A percentile compares a stretch with the other conserved stretches of the same genome.
phyloP scores from a whole-genome alignment of 805 yeast genomes.

The Diddensiella caesifluorescens region DNA sequence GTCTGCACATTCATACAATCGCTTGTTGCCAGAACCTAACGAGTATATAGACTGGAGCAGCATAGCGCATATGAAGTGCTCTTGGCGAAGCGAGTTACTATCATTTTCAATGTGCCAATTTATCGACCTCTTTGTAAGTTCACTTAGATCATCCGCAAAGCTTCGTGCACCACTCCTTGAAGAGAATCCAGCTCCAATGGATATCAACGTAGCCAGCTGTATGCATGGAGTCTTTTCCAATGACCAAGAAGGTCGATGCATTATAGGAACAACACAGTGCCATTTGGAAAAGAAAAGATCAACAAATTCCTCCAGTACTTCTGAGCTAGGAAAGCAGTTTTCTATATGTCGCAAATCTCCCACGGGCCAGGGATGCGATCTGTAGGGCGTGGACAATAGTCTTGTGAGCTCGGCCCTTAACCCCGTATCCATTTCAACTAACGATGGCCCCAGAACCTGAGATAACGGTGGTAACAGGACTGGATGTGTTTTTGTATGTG shows the following conservation, averaged over 20 bases:
- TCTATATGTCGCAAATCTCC: constrained; percentile 7
- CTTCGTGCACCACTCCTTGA: constrained; percentile 17
- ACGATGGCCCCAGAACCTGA: constrained; percentile 2
- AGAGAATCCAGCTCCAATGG: constrained; percentile 24
- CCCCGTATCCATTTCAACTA: not conserved
- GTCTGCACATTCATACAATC: constrained; percentile 22
- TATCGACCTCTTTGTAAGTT: constrained; percentile 18
- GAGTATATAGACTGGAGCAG: constrained; percentile 21
- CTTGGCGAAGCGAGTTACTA: constrained; percentile 17
- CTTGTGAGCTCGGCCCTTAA: constrained; percentile 10
- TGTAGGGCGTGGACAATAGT: constrained; percentile 8
- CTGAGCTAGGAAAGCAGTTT: constrained; percentile 17
- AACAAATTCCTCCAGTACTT: constrained; percentile 18
- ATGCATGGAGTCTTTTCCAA: constrained; percentile 15
- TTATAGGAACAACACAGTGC: constrained; percentile 19
- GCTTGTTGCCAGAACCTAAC: constrained; percentile 22
- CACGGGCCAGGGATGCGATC: not conserved
- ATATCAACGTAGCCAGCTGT: constrained; percentile 18
- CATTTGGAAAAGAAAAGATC: constrained; percentile 19
- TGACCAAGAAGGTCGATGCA: constrained; percentile 20
- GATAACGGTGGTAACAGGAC: constrained; percentile 9
- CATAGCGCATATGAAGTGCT: constrained; percentile 18
- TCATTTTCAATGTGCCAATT: constrained; percentile 18
- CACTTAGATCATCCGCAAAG: constrained; percentile 23
- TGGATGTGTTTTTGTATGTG: constrained; percentile 2